Conservation (phyloP, 2,329 filamentous ascomycete genomes). For the Neofusicoccum laricinum region DNA sequence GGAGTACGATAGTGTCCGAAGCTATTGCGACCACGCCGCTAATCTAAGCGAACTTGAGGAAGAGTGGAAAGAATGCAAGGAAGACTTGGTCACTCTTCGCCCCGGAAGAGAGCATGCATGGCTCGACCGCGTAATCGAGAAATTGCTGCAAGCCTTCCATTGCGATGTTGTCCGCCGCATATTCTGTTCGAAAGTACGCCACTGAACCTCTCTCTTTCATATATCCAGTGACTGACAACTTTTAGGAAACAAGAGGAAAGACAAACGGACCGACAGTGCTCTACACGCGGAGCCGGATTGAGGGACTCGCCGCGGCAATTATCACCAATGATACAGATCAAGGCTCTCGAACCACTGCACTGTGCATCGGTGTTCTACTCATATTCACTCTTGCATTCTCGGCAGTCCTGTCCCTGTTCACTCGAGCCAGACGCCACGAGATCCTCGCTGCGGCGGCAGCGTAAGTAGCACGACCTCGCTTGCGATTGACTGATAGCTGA, state of each 20-base stretch:
- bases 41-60: neutral
- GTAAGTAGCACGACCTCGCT: conserved; percentile 16
- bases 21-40: neutral
- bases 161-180: neutral
- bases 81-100: conserved; percentile 41
- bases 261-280: conserved; percentile 21
- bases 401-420: conserved; percentile 24
- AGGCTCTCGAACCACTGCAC: conserved; percentile 4
- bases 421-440: conserved; percentile 26
- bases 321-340: conserved; percentile 22
- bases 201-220: neutral
- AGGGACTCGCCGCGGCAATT: conserved; percentile 23
- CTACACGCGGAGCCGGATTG: conserved; percentile 24
- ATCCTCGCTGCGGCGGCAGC: conserved; percentile 26
- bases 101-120: conserved; percentile 39
- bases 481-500: neutral
- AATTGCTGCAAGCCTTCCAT: conserved; percentile 10
- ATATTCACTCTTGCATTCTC: conserved; percentile 27
- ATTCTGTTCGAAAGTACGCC: neutral
- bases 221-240: neutral
- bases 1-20: neutral
- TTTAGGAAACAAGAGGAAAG: conserved; percentile 19
- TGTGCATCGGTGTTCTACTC: conserved; percentile 24
- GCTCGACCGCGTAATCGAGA: conserved; percentile 37
- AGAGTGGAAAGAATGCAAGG: conserved; percentile 38